Evolutionary conservation across 306 rosid genomes (phyloP), one percentile per base, ranked within the genome.

Genomic region (Phaseolus lunatus): DNA sequence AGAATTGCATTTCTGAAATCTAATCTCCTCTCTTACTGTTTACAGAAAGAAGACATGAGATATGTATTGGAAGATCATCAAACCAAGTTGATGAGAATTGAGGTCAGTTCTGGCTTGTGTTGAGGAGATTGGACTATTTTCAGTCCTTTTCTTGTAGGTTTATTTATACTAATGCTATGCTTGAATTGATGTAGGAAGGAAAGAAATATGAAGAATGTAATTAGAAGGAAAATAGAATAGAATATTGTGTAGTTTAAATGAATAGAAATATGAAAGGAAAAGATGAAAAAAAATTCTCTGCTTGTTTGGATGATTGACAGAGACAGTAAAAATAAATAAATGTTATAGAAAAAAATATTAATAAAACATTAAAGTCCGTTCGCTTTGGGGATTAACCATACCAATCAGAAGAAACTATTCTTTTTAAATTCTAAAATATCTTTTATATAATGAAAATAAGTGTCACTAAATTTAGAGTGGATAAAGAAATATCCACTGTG

Each of bases 81-180:
- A 81, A 73, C 73, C 83, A 78, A 33, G 75, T 43, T 67, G 65
- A 78, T 49, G 63, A 77, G 80, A 84, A 75, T 70, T 77, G 56
- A 47, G 29, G 73, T 14, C 87, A 84, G 39, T 52, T 59, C 64
- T 63, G 84, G 87, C 63, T 61, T 0, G 88, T 84, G 72, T 52
- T 84, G 2, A 83, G 62, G 14, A 88, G 70, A 79, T 57, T 86
- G 53, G 92, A 86, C 54, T 83, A 88, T 66, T 80, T 86, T 61
- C 79, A 75, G 75, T 80, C 85, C 65, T 72, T 88, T 73, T 73
- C 84, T 70, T 89, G 93, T 88, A 87, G 81, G 82, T 80, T 37
- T 33, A 56, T 80, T 37, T 33, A 56, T 59, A 83, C 90, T 56
- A 23, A 22, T 58, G 20, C 65, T 59, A 37, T 59, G 22, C n/a